A percentile compares a stretch with the other conserved stretches of the same genome.
phyloP scores from a whole-genome alignment of 176 grass and related monocot species.

The Triticum monococcum region DNA sequence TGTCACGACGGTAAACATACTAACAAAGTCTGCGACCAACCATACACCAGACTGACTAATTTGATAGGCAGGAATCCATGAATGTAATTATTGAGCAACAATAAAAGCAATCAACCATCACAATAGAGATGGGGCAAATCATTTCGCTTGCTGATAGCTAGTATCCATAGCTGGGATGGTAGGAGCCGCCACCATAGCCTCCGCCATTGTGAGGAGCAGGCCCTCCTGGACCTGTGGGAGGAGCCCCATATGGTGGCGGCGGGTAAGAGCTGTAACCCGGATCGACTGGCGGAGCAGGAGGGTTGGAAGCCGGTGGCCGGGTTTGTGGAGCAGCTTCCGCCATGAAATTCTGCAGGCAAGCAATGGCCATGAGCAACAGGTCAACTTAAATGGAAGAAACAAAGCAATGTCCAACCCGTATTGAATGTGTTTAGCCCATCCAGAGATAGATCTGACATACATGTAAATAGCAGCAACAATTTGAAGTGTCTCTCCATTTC shows the following conservation, averaged over 20 bases:
- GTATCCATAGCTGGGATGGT: constrained; percentile 74
- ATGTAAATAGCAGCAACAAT: not conserved
- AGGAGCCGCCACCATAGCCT: constrained; percentile 46
- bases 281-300: constrained; percentile 37
- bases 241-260: constrained; percentile 45
- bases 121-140: not conserved
- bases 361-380: not conserved
- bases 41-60: not conserved
- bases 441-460: not conserved
- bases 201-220: constrained; percentile 39
- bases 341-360: constrained; percentile 90
- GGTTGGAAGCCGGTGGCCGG: constrained; percentile 30
- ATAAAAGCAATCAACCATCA: not conserved
- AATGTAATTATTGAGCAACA: constrained; percentile 4
- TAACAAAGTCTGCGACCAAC: not conserved
- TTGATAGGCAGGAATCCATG: not conserved
- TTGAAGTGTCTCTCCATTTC: not conserved
- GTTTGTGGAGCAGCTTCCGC: constrained; percentile 56
- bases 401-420: not conserved
- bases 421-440: not conserved
- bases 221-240: not conserved
- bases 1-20: not conserved
- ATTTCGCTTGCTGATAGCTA: constrained; percentile 13
- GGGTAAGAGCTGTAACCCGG: constrained; percentile 59
- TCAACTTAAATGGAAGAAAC: not conserved